Percentiles rank a stretch among this genome's conserved stretches.
phyloP scores from a whole-genome alignment of 169 alveolate genomes.

The Babesia divergens region DNA sequence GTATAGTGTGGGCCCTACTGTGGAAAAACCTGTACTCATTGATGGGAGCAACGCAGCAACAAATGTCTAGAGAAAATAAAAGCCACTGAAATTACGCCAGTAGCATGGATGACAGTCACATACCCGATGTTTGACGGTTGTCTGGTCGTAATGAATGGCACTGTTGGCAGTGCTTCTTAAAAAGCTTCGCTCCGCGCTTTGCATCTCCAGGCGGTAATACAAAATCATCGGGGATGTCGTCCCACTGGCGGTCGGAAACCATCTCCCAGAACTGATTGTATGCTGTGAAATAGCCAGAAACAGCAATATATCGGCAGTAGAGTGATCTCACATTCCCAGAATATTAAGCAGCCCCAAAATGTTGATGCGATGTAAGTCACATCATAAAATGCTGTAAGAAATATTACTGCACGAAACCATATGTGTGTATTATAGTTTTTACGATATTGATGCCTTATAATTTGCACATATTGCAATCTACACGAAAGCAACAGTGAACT shows the following conservation, averaged over 20 bases:
- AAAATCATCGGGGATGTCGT: slow-evolving; percentile 69
- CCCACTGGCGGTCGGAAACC: slow-evolving; percentile 41
- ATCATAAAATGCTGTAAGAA: no score
- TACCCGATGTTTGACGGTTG: slow-evolving; percentile 70
- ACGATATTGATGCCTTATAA: no score
- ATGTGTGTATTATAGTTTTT: no score
- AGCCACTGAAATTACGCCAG: neutral
- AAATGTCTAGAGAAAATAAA: neutral
- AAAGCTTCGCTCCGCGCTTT: slow-evolving; percentile 75
- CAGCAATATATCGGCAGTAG: no score
- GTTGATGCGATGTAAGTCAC: no score
- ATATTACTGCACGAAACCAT: no score
- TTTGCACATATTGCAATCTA: no score
- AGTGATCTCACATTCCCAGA: no score
- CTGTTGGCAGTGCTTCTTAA: slow-evolving; percentile 82
- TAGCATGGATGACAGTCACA: neutral
- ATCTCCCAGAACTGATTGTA: no score
- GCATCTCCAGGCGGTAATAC: slow-evolving; percentile 77
- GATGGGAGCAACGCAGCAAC: neutral
- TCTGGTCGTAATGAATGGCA: slow-evolving; percentile 83
- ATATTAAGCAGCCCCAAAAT: no score
- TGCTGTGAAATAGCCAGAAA: no score
- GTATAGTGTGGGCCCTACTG: slow-evolving; percentile 80
- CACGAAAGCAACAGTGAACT: no score
- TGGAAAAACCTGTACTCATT: slow-evolving; percentile 65